These are phyloP conservation scores for Vanilla planifolia DNA, from an alignment of 106 monocot species.

Conservation along the genomic window DNA sequence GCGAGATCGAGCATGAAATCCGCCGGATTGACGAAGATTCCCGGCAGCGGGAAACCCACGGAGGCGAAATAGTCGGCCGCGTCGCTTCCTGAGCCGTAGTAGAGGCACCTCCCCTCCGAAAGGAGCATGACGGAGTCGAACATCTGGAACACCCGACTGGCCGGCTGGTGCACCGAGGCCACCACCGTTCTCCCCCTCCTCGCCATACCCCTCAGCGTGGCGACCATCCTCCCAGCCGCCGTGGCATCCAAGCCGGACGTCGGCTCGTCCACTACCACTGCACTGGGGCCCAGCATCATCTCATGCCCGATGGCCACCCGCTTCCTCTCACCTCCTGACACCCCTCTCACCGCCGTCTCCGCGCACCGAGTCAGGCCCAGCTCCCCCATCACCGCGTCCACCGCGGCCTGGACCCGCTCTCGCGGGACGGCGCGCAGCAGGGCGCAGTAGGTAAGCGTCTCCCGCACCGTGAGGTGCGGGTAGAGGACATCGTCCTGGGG, in stretches of 20 bases:
- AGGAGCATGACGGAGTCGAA: conserved; percentile 74
- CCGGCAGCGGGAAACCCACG: conserved; percentile 54
- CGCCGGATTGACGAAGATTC: conserved; percentile 77
- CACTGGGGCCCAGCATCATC: conserved; percentile 72
- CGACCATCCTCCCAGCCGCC: conserved; percentile 58
- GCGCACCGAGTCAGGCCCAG: conserved; percentile 64
- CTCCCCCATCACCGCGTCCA: conserved; percentile 66
- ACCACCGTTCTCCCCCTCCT: conserved; percentile 60
- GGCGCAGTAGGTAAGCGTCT: conserved; percentile 70
- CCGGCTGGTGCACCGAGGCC: conserved; percentile 81
- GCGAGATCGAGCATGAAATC: conserved; percentile 98
- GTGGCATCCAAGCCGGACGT: conserved; percentile 88
- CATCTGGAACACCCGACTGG: conserved; percentile 69
- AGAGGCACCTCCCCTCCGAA: conserved; percentile 64
- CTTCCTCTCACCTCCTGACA: conserved; percentile 89
- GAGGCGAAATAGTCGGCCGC: conserved; percentile 78
- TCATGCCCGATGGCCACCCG: conserved; percentile 88
- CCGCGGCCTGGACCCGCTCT: conserved; percentile 14
- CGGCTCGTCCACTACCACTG: conserved; percentile 86
- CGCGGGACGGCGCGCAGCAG: conserved; percentile 62
- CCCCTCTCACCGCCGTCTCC: conserved; percentile 56
- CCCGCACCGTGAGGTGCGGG: conserved; percentile 69
- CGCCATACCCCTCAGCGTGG: conserved; percentile 40
- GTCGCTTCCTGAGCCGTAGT: conserved; percentile 53
- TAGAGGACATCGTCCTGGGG: conserved; percentile 86